A percentile compares a stretch with the other conserved stretches of the same genome.
phyloP scores from a whole-genome alignment of 2,329 filamentous ascomycete species.

The Monosporascus cannonballus region DNA sequence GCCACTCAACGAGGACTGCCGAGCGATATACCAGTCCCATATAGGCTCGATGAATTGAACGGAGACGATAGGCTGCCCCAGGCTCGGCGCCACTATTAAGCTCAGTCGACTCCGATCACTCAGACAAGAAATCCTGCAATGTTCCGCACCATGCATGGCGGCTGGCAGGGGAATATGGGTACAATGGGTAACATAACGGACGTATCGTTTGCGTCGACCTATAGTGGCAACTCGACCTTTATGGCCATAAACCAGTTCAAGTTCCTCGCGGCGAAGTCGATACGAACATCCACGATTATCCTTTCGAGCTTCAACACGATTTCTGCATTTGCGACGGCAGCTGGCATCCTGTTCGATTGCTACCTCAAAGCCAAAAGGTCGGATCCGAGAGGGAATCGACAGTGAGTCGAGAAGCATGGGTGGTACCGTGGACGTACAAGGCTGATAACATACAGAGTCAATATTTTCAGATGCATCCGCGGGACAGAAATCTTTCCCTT shows the following conservation, averaged over 20 bases:
- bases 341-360: constrained; percentile 52
- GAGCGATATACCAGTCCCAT: not conserved
- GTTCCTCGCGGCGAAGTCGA: constrained; percentile 48
- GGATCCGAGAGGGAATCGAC: constrained; percentile 29
- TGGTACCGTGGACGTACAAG: constrained; percentile 3
- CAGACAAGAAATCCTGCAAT: constrained; percentile 8
- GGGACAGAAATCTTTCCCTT: constrained; percentile 49
- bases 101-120: constrained; percentile 14
- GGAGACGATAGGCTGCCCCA: constrained; percentile 23
- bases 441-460: constrained; percentile 19
- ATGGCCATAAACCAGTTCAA: constrained; percentile 44
- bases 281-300: constrained; percentile 56
- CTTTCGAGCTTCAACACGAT: constrained; percentile 56
- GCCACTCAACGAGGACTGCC: not conserved
- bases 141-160: constrained; percentile 16
- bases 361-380: constrained; percentile 39
- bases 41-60: constrained; percentile 39
- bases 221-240: constrained; percentile 35
- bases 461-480: constrained; percentile 36
- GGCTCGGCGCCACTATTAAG: constrained; percentile 24
- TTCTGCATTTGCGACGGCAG: constrained; percentile 48
- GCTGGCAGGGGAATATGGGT: constrained; percentile 22
- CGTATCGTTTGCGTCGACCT: constrained; percentile 21
- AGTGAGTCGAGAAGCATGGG: constrained; percentile 32
- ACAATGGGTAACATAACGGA: constrained; percentile 14